Base-by-base conservation (phyloP, 2,329 filamentous ascomycete genomes). In the Alternaria metachromatica region DNA sequence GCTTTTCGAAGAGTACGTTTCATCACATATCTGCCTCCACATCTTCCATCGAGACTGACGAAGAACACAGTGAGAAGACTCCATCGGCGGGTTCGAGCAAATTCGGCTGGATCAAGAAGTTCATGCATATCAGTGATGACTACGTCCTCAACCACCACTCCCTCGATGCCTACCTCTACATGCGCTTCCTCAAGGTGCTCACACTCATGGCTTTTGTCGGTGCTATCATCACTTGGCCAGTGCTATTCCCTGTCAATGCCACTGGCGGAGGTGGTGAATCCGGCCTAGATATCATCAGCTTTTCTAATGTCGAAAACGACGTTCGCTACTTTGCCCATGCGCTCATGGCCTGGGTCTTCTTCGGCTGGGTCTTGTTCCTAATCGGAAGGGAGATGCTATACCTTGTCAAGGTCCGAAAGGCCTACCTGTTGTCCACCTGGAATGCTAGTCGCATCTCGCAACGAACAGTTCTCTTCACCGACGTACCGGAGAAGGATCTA, bases 21-120 rank as follows among this genome's bases (percentile, higher is more conserved):
- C 41, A 41, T 18, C n/a, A 10, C 5, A 10, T 49, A 7, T 12
- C 3, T 11, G 1, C 13, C n/a, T 3, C n/a, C 0, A 2, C 11
- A n/a, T 5, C 1, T 2, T 12, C 8, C 63, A 76, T 68, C 79
- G 85, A 66, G 26, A 25, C 41, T 63, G 15, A 63, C 20, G 5
- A 21, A 15, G 1, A 10, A 6, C 5, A 5, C 26, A 63, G 60
- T 15, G 55, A 60, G 30, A 63, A 81, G 65, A 86, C 81, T 46
- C 86, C 86, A 20, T 78, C 83, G 8, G 78, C 73, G 20, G 75
- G 77, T n/a, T 61, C 60, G 15, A 83, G 84, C 41, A 79, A 85
- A 60, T 74, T 88, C 46, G 84, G 85, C 67, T 88, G 87, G 86
- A 81, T 88, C 53, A 78, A 76, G 12, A 80, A 83, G 56, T 83